Evolutionary conservation across 768 basidiomycete genomes (phyloP).

Genomic region (Neoboletus subvelutipes): DNA sequence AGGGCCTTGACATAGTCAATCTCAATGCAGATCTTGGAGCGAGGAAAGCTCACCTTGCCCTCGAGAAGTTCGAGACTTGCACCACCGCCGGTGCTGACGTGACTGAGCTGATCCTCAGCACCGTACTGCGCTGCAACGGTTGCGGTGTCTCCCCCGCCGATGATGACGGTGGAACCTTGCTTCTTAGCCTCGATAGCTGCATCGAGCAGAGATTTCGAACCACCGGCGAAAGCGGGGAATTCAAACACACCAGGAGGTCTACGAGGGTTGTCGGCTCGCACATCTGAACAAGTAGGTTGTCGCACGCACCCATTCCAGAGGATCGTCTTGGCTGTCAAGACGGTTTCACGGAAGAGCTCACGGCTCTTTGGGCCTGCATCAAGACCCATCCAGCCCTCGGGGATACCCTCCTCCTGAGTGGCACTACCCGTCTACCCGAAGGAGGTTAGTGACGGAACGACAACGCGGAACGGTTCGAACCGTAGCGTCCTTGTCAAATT

Average conservation of each 20-base stretch:
- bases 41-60: constrained; percentile 72
- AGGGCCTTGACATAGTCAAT: constrained; percentile 51
- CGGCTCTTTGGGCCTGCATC: constrained; percentile 87
- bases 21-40: constrained; percentile 1
- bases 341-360: constrained; percentile 74
- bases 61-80: constrained; percentile 94
- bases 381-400: constrained; percentile 92
- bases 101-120: constrained; percentile 87
- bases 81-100: constrained; percentile 95
- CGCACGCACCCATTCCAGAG: constrained; percentile 86
- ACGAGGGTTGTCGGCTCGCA: constrained; percentile 3
- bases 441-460: constrained; percentile 2
- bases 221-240: constrained; percentile 85
- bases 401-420: constrained; percentile 85
- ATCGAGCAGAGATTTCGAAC: constrained; percentile 81
- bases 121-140: constrained; percentile 87
- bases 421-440: constrained; percentile 61
- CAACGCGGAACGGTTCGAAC: constrained; percentile 39
- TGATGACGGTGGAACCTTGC: constrained; percentile 87
- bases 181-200: constrained; percentile 84
- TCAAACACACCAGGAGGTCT: constrained; percentile 99
- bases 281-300: not conserved
- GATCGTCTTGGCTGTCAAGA: constrained; percentile 89
- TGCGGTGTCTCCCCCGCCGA: constrained; percentile 96
- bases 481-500: constrained; percentile 90